These are phyloP conservation scores for Hanseniaspora thailandica DNA, from an alignment of 805 yeast genomes.

Conservation along the genomic window DNA sequence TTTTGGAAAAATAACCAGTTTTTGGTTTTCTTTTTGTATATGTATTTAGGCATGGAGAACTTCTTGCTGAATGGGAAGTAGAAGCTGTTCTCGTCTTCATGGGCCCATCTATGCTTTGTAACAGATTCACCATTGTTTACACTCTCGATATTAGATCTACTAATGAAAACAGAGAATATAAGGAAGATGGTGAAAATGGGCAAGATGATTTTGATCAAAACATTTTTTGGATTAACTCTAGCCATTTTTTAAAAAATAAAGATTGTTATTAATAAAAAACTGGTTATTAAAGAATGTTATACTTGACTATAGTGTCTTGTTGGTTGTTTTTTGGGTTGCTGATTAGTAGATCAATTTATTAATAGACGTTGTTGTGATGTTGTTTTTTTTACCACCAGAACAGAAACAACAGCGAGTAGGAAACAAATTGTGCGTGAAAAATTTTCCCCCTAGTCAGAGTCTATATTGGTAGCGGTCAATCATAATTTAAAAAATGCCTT, in stretches of 20 bases:
- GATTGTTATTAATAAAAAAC: no score
- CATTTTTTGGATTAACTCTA: constrained; percentile 6
- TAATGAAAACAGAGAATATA: constrained; percentile 6
- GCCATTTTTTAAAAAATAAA: constrained; percentile 8
- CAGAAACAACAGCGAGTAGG: no score
- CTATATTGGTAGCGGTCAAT: no score
- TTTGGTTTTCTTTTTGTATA: constrained; percentile 34
- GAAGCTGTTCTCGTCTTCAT: constrained; percentile 28
- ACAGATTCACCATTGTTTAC: constrained; percentile 24
- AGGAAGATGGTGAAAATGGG: constrained; percentile 13
- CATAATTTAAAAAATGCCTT: no score
- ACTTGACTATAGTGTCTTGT: no score
- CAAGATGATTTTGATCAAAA: constrained; percentile 2
- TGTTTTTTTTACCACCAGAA: no score
- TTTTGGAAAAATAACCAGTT: constrained; percentile 37
- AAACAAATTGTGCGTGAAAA: no score
- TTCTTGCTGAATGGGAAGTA: constrained; percentile 28
- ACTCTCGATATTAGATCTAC: constrained; percentile 6
- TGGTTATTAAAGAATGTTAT: no score
- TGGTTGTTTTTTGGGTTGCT: no score
- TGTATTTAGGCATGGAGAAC: constrained; percentile 35
- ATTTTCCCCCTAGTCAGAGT: no score
- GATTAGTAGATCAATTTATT: no score
- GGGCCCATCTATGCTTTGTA: constrained; percentile 28
- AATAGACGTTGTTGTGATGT: no score